phyloP scores from a whole-genome alignment of 805 yeast species.

The Kuraishia floccosa region DNA sequence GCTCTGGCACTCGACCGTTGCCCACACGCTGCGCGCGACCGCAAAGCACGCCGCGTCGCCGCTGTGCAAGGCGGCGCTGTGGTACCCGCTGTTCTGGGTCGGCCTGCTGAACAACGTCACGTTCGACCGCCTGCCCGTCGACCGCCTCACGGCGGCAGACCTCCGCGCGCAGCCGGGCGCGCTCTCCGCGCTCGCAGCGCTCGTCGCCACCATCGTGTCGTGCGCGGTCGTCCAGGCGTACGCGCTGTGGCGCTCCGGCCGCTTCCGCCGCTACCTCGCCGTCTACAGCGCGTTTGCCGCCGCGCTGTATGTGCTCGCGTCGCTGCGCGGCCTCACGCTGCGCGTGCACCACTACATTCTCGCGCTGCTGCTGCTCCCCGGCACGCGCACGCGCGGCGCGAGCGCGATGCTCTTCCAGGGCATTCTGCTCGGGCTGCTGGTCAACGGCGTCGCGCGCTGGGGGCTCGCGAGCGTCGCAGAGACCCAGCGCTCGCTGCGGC shows the following conservation, averaged over 20 bases:
- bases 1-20: constrained; percentile 49
- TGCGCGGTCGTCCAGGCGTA: constrained; percentile 68
- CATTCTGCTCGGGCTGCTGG: constrained; percentile 63
- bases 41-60: constrained; percentile 17
- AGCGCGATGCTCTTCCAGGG: constrained; percentile 77
- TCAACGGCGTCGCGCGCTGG: constrained; percentile 88
- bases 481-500: constrained; percentile 48
- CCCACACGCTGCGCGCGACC: constrained; percentile 30
- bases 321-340: constrained; percentile 57
- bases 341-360: constrained; percentile 74
- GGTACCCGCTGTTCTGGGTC: constrained; percentile 79
- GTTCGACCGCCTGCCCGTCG: constrained; percentile 82
- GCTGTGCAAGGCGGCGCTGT: constrained; percentile 33
- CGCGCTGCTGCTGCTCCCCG: constrained; percentile 71
- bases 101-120: constrained; percentile 81
- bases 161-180: constrained; percentile 72
- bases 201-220: constrained; percentile 31
- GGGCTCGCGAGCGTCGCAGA: constrained; percentile 86
- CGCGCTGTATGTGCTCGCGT: constrained; percentile 31
- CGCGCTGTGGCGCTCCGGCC: constrained; percentile 69
- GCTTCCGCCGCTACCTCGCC: constrained; percentile 44
- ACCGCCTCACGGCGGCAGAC: constrained; percentile 66
- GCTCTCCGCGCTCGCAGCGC: constrained; percentile 42
- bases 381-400: constrained; percentile 65
- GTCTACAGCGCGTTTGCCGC: constrained; percentile 37